Conservation (phyloP, 2,329 filamentous ascomycete species). For the Fusarium sublunatum region DNA sequence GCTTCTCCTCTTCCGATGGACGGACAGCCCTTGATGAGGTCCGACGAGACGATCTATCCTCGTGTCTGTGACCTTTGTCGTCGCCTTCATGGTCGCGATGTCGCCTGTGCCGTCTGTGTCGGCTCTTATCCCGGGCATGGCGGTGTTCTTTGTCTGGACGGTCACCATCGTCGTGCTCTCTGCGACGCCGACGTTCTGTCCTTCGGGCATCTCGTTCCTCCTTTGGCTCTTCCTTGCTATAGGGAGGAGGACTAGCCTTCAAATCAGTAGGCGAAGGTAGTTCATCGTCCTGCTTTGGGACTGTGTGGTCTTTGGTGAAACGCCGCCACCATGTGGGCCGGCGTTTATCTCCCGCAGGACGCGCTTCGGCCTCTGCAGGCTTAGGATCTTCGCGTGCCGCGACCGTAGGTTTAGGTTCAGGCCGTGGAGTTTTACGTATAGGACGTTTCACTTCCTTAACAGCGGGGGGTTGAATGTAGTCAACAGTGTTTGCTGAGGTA, state of each 20-base stretch:
- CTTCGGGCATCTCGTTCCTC: conserved; percentile 13
- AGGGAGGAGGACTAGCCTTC: neutral
- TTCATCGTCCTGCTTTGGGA: conserved; percentile 1
- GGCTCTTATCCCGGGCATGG: neutral
- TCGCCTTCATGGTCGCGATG: neutral
- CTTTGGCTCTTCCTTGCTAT: neutral
- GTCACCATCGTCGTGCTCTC: conserved; percentile 1
- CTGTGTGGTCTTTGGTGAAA: conserved; percentile 12
- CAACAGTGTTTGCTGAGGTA: conserved; percentile 16
- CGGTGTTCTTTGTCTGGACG: neutral
- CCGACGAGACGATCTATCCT: conserved; percentile 4
- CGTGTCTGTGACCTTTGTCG: neutral
- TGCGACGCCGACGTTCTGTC: conserved; percentile 1
- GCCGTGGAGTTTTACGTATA: neutral
- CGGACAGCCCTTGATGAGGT: conserved; percentile 3
- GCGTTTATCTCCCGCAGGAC: neutral
- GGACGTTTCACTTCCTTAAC: neutral
- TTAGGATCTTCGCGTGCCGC: conserved; percentile 5
- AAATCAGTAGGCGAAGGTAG: neutral
- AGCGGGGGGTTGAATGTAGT: conserved; percentile 5
- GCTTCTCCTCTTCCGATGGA: conserved; percentile 3
- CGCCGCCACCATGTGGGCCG: conserved; percentile 16
- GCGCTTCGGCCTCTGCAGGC: conserved; percentile 3
- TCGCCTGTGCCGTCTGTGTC: neutral
- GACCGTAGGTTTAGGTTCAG: neutral